phyloP scores from a whole-genome alignment of 1,284 basidiomycete species.

The Mycosarcoma mackinlayi region DNA sequence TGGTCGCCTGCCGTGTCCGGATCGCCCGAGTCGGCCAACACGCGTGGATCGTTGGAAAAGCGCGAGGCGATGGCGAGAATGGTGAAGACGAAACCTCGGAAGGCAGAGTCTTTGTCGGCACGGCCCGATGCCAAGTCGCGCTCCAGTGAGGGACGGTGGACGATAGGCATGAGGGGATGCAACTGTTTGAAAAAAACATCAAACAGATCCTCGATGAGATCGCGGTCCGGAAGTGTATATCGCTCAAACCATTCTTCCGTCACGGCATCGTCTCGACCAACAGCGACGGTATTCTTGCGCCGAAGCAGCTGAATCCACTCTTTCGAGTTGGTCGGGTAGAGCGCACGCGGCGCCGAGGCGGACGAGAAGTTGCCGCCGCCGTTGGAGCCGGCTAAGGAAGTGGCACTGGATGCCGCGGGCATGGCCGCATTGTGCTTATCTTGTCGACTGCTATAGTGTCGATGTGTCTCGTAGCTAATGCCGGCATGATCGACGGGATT shows the following conservation, averaged over 20 bases:
- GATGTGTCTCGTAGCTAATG: slow-evolving; percentile 49
- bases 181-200: slow-evolving; percentile 52
- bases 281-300: slow-evolving; percentile 57
- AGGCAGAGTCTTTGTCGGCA: slow-evolving; percentile 56
- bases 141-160: slow-evolving; percentile 54
- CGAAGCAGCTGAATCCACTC: slow-evolving; percentile 59
- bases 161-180: slow-evolving; percentile 60
- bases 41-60: slow-evolving; percentile 54
- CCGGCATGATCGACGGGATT: slow-evolving; percentile 23
- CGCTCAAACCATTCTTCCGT: slow-evolving; percentile 57
- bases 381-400: background rate
- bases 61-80: slow-evolving; percentile 59
- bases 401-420: background rate
- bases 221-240: slow-evolving; percentile 51
- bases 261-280: slow-evolving; percentile 58
- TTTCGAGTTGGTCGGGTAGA: slow-evolving; percentile 59
- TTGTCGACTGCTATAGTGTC: slow-evolving; percentile 7
- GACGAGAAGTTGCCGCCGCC: slow-evolving; percentile 4
- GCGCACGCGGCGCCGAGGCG: slow-evolving; percentile 19
- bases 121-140: slow-evolving; percentile 49
- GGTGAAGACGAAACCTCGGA: slow-evolving; percentile 61
- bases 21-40: slow-evolving; percentile 48
- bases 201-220: slow-evolving; percentile 48
- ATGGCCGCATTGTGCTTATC: slow-evolving; percentile 2
- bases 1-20: slow-evolving; percentile 58